These are phyloP conservation scores for Marasmius oreades DNA, from an alignment of 1,284 basidiomycete species.

Conservation along the genomic window DNA sequence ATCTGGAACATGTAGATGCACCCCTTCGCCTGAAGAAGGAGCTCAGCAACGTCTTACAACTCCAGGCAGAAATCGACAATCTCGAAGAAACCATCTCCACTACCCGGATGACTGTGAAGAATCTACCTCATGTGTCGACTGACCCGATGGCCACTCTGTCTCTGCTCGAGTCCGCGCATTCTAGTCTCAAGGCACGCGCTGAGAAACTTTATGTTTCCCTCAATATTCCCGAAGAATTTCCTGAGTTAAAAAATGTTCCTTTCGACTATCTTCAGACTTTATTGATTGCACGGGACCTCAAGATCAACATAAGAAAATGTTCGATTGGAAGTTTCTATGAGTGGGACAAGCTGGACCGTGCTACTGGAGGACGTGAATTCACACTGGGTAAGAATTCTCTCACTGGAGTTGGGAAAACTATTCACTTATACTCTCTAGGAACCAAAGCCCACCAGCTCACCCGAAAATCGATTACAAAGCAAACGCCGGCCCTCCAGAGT, in stretches of 20 bases:
- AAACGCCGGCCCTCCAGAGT: too few species aligned
- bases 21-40: neutral
- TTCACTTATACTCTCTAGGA: neutral
- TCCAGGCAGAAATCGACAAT: neutral
- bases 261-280: neutral
- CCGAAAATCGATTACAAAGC: neutral
- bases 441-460: neutral
- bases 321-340: neutral
- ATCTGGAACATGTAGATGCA: neutral
- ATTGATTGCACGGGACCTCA: too few species aligned
- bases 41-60: neutral
- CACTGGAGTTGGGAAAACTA: neutral
- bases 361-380: neutral
- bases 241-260: neutral
- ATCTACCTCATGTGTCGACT: neutral
- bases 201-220: neutral
- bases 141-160: neutral
- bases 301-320: neutral
- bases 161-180: neutral
- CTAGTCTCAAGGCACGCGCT: neutral
- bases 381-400: neutral
- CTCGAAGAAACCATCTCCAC: neutral
- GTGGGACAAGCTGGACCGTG: neutral
- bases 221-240: neutral
- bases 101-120: neutral